Evolutionary conservation across 2,329 filamentous ascomycete genomes (phyloP).

Genomic region (Graphiopsis chlorocephala): DNA sequence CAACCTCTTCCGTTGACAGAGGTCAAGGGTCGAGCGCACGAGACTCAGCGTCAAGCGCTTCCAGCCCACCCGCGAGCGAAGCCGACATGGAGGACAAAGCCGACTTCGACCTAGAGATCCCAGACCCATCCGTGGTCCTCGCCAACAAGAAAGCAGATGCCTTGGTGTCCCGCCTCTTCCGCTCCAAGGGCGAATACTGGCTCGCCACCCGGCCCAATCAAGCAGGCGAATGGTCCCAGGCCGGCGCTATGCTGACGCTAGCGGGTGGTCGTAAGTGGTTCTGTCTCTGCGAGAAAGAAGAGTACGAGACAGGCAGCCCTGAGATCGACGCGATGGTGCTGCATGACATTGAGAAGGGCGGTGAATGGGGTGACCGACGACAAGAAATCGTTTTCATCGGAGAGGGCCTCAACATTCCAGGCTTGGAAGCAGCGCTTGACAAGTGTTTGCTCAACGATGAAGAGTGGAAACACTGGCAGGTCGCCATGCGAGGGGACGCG

Average conservation of each 20-base stretch:
- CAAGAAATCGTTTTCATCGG: slow-evolving; percentile 75
- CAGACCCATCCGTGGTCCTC: slow-evolving; percentile 43
- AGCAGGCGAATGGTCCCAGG: slow-evolving; percentile 62
- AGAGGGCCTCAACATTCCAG: slow-evolving; percentile 56
- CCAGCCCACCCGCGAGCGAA: slow-evolving; percentile 20
- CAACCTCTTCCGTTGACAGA: slow-evolving; percentile 24
- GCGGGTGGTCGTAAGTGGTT: slow-evolving; percentile 58
- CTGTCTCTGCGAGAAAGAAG: slow-evolving; percentile 54
- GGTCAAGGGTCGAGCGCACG: slow-evolving; percentile 12
- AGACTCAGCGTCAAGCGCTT: slow-evolving; percentile 14
- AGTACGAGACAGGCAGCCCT: slow-evolving; percentile 49
- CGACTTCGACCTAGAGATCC: slow-evolving; percentile 22
- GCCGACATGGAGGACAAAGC: slow-evolving; percentile 25
- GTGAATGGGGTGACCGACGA: slow-evolving; percentile 64
- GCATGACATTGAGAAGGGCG: slow-evolving; percentile 48
- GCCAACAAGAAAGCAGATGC: slow-evolving; percentile 56
- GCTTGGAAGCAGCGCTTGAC: slow-evolving; percentile 56
- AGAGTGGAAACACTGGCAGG: slow-evolving; percentile 49
- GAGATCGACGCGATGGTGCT: slow-evolving; percentile 49
- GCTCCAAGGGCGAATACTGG: slow-evolving; percentile 62
- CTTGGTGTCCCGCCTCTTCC: slow-evolving; percentile 55
- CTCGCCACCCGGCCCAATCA: slow-evolving; percentile 57
- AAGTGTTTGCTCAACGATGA: slow-evolving; percentile 59
- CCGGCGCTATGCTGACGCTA: slow-evolving; percentile 62
- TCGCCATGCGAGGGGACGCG: slow-evolving; percentile 34